Conservation (phyloP, 345 rosid genomes). For the Rhodamnia rubescens region DNA sequence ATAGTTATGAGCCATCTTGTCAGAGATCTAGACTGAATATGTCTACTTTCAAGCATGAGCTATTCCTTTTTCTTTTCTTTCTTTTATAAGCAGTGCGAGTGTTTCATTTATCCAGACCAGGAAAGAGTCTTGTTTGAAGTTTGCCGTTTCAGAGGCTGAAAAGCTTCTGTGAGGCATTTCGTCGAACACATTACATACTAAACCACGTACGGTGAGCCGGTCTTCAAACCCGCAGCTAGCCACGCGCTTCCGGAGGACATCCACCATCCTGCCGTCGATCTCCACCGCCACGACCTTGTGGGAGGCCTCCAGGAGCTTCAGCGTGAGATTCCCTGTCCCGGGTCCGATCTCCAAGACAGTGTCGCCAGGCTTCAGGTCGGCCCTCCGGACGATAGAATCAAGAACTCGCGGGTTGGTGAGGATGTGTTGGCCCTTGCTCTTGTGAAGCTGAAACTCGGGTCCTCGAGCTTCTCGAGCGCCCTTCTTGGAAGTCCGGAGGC, state of each 20-base stretch:
- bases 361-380: constrained; percentile 38
- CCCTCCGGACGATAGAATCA: constrained; percentile 54
- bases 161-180: constrained; percentile 27
- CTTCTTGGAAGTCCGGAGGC: background rate
- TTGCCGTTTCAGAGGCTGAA: background rate
- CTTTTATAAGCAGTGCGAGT: background rate
- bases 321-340: constrained; percentile 87
- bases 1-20: background rate
- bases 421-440: constrained; percentile 90
- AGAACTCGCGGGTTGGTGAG: constrained; percentile 75
- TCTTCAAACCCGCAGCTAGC: constrained; percentile 23
- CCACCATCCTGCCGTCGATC: constrained; percentile 75
- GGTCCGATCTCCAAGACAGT: constrained; percentile 85
- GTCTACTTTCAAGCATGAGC: background rate
- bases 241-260: constrained; percentile 44
- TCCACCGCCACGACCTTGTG: constrained; percentile 59
- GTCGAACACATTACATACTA: constrained; percentile 21
- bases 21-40: background rate
- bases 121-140: background rate
- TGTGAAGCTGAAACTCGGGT: constrained; percentile 29
- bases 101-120: background rate
- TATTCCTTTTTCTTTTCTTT: background rate
- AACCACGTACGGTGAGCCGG: constrained; percentile 38
- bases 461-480: constrained; percentile 9
- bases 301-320: constrained; percentile 58